Conservation (phyloP, 2,329 filamentous ascomycete species). For the Fusarium burgessii region DNA sequence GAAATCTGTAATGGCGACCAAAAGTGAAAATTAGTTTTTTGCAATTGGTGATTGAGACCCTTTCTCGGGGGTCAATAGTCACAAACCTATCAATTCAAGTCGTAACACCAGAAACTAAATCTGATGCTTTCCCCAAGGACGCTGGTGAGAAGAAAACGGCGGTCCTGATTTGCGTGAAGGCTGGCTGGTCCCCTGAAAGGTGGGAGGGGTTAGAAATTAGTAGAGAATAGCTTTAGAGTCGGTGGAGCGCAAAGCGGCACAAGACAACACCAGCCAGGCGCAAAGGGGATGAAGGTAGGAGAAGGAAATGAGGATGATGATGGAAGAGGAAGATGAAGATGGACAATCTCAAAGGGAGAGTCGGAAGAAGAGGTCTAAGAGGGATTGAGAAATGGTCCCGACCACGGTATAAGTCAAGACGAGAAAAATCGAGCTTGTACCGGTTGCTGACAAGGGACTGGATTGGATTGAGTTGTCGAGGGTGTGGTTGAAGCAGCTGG, state of each 20-base stretch:
- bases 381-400: conserved; percentile 42
- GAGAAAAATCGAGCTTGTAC: conserved; percentile 46
- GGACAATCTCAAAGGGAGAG: conserved; percentile 46
- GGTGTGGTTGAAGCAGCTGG: conserved; percentile 42
- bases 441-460: conserved; percentile 34
- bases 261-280: conserved; percentile 48
- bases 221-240: conserved; percentile 42
- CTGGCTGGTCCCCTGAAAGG: conserved; percentile 46
- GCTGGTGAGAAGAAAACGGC: conserved; percentile 43
- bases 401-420: conserved; percentile 48
- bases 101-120: conserved; percentile 40
- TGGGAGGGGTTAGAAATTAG: conserved; percentile 48
- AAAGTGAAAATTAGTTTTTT: conserved; percentile 34
- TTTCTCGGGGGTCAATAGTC: conserved; percentile 3
- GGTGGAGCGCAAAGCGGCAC: conserved; percentile 44
- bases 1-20: conserved; percentile 44
- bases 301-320: conserved; percentile 33
- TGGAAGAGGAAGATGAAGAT: conserved; percentile 43
- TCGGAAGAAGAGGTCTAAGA: conserved; percentile 45
- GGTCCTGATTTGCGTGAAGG: conserved; percentile 45
- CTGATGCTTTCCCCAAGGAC: conserved; percentile 47
- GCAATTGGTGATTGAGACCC: neutral
- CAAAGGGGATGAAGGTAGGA: conserved; percentile 37
- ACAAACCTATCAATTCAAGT: conserved; percentile 52
- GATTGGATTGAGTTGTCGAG: conserved; percentile 31